phyloP scores from a whole-genome alignment of 345 rosid species.

The Anastatica hierochuntica region DNA sequence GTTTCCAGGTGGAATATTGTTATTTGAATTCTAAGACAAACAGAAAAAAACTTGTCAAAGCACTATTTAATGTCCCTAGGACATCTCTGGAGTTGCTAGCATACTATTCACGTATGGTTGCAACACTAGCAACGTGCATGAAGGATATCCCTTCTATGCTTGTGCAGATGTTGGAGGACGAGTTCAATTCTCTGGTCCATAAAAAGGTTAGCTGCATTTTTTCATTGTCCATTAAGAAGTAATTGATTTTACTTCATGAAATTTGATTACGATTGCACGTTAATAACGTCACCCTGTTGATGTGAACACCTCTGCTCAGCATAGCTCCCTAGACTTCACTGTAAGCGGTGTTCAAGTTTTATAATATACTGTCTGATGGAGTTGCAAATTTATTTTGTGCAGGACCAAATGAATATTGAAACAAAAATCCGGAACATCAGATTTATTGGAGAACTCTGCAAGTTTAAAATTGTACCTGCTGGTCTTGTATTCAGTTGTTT shows the following conservation, averaged over 20 bases:
- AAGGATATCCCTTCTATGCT: slow-evolving; percentile 88
- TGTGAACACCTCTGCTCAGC: no score
- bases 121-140: slow-evolving; percentile 89
- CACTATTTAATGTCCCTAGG: slow-evolving; percentile 90
- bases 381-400: slow-evolving; percentile 25
- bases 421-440: slow-evolving; percentile 95
- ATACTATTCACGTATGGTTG: slow-evolving; percentile 94
- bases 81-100: slow-evolving; percentile 94
- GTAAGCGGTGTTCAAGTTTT: background rate
- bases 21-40: slow-evolving; percentile 91
- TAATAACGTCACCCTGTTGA: no score
- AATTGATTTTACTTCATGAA: background rate
- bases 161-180: slow-evolving; percentile 93
- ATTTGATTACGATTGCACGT: slow-evolving; percentile 6
- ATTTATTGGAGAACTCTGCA: slow-evolving; percentile 97
- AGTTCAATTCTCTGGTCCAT: slow-evolving; percentile 84
- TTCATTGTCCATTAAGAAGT: slow-evolving; percentile 1
- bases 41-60: slow-evolving; percentile 89
- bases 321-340: no score
- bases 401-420: slow-evolving; percentile 99
- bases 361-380: slow-evolving; percentile 6
- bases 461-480: slow-evolving; percentile 76
- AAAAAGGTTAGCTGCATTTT: slow-evolving; percentile 54
- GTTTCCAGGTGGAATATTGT: slow-evolving; percentile 88
- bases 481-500: slow-evolving; percentile 84